Base-by-base conservation (phyloP, 2,329 filamentous ascomycete genomes). In the Cercospora janseana region DNA sequence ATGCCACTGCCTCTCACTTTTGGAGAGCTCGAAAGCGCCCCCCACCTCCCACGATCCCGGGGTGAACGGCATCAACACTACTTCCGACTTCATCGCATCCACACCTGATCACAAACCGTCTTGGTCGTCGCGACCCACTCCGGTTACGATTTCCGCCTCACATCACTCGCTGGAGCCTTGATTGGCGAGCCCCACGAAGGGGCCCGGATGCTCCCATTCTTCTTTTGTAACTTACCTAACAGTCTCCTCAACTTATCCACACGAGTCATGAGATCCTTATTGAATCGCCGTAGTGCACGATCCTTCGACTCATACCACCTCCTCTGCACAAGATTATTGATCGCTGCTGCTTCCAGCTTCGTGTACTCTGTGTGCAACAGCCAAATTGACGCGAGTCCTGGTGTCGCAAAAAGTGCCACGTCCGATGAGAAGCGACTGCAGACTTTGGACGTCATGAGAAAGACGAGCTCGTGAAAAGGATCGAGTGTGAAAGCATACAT, bases 221-320 rank as follows among this genome's bases (percentile, higher is more conserved):
- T 23, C 16, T 13, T 42, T 15, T 41, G 5, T 9, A 29, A 12
- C 27, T 27, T 48, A 2, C 26, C 21, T 12, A 40, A 13, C 16
- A 16, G 35, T n/a, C 41, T 18, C 28, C 29, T 40, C 15, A 35
- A 32, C 15, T 38, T 48, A 15, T 48, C 18, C 16, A 15, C 27
- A 13, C 45, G 23, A 9, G 24, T 35, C 24, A 48, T 27, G n/a
- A 40, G 16, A 23, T 48, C 45, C 12, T 48, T 40, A 12, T 48
- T 28, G 7, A 48, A 48, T 9, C 45, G 18, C 26, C 31, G 40
- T 7, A 48, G 23, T n/a, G 45, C 45, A 16, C 15, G 24, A 29
- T 48, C 45, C 15, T 48, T 20, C 4, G 45, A 48, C 18, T 48
- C 45, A 23, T 48, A 48, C 45, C 45, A 48, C 32, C 29, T 48